A percentile compares a stretch with the other conserved stretches of the same genome.
Evolutionary conservation across 164 flowering plant genomes (phyloP).

Genomic region (Chimonanthus praecox): DNA sequence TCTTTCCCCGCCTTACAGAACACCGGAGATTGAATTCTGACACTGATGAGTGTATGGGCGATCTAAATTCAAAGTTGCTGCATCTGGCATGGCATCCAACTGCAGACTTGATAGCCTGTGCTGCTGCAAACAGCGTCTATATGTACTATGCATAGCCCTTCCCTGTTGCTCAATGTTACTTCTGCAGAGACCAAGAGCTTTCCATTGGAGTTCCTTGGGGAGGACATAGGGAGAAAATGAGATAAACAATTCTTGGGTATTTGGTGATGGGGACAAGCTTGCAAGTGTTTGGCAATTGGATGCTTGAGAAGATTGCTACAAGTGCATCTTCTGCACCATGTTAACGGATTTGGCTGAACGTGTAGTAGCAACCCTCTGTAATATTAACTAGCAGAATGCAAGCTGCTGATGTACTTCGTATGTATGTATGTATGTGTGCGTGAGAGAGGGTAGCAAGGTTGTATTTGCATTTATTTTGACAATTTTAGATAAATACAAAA

Average conservation of each 20-base stretch:
- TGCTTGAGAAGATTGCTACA: not conserved
- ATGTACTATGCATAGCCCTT: conserved; percentile 44
- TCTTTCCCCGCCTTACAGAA: conserved; percentile 22
- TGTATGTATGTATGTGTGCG: not conserved
- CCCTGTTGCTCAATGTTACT: not conserved
- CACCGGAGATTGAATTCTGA: conserved; percentile 29
- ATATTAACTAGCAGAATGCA: not conserved
- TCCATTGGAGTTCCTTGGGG: not conserved
- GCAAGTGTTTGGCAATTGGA: not conserved
- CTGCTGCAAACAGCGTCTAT: conserved; percentile 56
- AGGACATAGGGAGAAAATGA: not conserved
- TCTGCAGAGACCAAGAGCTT: not conserved
- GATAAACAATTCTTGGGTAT: not conserved
- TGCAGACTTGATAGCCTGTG: conserved; percentile 57
- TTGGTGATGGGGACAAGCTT: not conserved
- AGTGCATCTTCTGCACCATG: not conserved
- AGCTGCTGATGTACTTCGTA: not conserved
- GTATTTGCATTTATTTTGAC: not conserved
- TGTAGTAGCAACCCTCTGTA: not conserved
- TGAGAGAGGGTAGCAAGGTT: not conserved
- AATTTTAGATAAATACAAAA: not conserved
- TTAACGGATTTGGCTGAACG: not conserved
- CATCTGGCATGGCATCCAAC: conserved; percentile 83
- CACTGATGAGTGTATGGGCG: conserved; percentile 23
- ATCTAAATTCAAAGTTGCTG: conserved; percentile 53